Base-by-base conservation (phyloP, 1,139 yeast species). In the Magnusiomyces suaveolens region DNA sequence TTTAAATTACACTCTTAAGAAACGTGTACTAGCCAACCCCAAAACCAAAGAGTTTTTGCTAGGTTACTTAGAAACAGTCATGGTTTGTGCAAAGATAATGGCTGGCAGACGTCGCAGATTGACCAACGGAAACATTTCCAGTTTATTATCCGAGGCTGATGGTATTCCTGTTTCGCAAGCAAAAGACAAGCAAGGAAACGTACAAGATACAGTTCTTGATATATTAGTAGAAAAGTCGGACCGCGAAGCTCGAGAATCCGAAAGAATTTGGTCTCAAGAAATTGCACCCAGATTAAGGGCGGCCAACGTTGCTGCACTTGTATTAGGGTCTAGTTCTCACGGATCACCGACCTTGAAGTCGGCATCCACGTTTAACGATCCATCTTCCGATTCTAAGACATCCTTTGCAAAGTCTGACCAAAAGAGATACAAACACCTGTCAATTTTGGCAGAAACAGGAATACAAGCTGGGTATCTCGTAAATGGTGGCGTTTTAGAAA, bases 91-190 rank as follows among this genome's bases (percentile, higher is more conserved):
- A 1, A 54, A 62, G 23, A 57, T 65, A 39, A 60, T 63, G 60
- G 62, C 63, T 16, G 68, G 68, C 4, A 56, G 68, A 14, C 49
- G 59, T 38, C 59, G 66, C 2, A 55, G 55, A 49, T 8, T 43
- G 43, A 16, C n/a, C n/a, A 38, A 4, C n/a, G 18, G 43, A 8
- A 18, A 38, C n/a, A 38, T 38, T n/a, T n/a, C 43, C 6, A 6
- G 6, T 10, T 6, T n/a, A 16, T 10, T 38, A 18, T 10, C 16
- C 18, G 43, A 38, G 8, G 10, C 4, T 38, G 43, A 16, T 14
- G 18, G 6, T 38, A n/a, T 4, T 10, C 6, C n/a, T 6, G 43
- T 12, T 26, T 16, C 18, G 41, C n/a, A 29, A 36, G 16, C 20
- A 14, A n/a, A 25, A 14, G 26, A 47, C n/a, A 3, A 46, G n/a